Evolutionary conservation across 768 basidiomycete genomes (phyloP), one percentile per base, ranked within the genome.

Genomic region (Chiua virens): DNA sequence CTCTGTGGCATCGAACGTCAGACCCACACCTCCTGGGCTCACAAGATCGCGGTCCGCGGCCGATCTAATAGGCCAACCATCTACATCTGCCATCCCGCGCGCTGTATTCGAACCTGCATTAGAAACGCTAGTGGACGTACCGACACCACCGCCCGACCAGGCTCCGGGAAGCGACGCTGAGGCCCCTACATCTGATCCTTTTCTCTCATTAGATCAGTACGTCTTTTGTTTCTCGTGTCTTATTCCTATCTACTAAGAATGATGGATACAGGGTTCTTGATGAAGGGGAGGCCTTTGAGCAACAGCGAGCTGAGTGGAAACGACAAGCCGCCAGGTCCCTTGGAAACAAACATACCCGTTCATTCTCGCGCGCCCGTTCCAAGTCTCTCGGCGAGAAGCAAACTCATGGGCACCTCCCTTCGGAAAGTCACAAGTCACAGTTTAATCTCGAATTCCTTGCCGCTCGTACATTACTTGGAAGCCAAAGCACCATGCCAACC

Each of bases 271-370:
- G 88, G 58, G 87, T 89, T 21, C 70, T 91, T 10, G 79, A 81
- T 53, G 86, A 89, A 54, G 79, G 83, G 11, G 72, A 80, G 47
- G 71, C 71, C 41, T 74, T 90, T 11, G 76, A 82, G n/a, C 73
- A 72, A 44, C 79, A 90, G 53, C 82, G 89, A 15, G 75, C 78
- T 44, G 70, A 74, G 56, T 91, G 89, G 89, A 80, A 85, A 57
- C 62, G 67, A 4, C 79, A 85, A 54, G 89, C 89, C 0, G 69
- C 72, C 0, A 71, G 68, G 28, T 88, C 87, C 7, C 78, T 87
- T 53, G 81, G 82, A 45, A 88, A 89, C 63, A 81, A 77, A 55
- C 78, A 75, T 15, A 75, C 82, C 9, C 79, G 87, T 30, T 81
- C 74, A 28, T 55, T 87, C 11, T 87, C 86, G 10, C 80, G 87